These are phyloP conservation scores for Umbelopsis sp. DNA, from an alignment of 192 early-diverging fungal species.

Conservation along the genomic window DNA sequence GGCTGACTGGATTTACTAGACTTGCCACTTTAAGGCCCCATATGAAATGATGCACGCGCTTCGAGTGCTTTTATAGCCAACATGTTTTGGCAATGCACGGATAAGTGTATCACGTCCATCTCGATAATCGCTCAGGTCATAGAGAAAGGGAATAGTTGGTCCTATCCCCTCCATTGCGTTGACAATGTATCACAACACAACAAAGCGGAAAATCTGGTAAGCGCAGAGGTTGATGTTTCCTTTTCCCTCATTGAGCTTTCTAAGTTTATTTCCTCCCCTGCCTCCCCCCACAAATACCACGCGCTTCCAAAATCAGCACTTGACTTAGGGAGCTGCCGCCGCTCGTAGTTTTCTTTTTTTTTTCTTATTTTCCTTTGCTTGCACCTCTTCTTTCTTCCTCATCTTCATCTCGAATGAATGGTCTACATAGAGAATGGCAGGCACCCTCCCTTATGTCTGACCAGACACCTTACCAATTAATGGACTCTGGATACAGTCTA, in stretches of 20 bases:
- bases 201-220: too few relatives aligned
- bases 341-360: constrained; percentile 8
- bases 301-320: constrained; percentile 23
- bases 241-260: constrained; percentile 7
- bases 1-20: too few relatives aligned
- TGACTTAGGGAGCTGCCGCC: constrained; percentile 19
- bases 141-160: too few relatives aligned
- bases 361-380: constrained; percentile 19
- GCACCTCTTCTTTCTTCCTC: constrained; percentile 20
- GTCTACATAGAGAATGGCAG: constrained; percentile 23
- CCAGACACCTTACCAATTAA: constrained; percentile 13
- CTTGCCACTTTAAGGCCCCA: too few relatives aligned
- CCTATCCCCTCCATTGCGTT: too few relatives aligned
- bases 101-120: too few relatives aligned
- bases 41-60: too few relatives aligned
- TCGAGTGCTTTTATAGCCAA: too few relatives aligned
- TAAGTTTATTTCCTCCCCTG: constrained; percentile 23
- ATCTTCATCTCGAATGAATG: constrained; percentile 18
- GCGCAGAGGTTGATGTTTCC: neutral
- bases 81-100: too few relatives aligned
- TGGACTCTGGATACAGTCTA: constrained; percentile 20
- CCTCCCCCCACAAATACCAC: constrained; percentile 19
- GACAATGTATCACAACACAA: too few relatives aligned
- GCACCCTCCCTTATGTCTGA: constrained; percentile 9
- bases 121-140: too few relatives aligned